Evolutionary conservation across 805 yeast species (phyloP).

Genomic region (Kodamaea jinghongensis): DNA sequence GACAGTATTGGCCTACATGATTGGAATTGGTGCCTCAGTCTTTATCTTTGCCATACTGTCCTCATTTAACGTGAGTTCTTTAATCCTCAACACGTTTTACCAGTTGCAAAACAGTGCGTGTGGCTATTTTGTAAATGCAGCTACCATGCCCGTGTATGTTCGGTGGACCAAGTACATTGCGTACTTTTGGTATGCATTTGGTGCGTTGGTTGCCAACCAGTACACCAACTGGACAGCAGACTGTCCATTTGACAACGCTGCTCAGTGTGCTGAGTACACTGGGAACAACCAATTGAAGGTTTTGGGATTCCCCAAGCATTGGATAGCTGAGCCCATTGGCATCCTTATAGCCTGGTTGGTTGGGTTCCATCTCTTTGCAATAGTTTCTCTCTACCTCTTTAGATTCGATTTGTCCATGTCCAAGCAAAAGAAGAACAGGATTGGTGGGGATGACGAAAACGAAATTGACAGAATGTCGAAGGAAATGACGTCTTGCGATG

Average conservation of each 20-base stretch:
- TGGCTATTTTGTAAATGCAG: slow-evolving; percentile 76
- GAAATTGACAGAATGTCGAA: slow-evolving; percentile 1
- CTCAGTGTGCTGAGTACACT: slow-evolving; percentile 41
- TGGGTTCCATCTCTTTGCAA: slow-evolving; percentile 51
- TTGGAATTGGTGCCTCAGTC: slow-evolving; percentile 20
- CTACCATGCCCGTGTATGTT: slow-evolving; percentile 77
- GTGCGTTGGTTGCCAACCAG: slow-evolving; percentile 62
- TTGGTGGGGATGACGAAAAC: slow-evolving; percentile 26
- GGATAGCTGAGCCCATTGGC: slow-evolving; percentile 66
- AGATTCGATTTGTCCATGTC: slow-evolving; percentile 56
- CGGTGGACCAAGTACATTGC: slow-evolving; percentile 80
- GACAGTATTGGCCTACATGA: slow-evolving; percentile 16
- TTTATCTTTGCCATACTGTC: slow-evolving; percentile 46
- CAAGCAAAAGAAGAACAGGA: slow-evolving; percentile 30
- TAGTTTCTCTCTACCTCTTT: slow-evolving; percentile 44
- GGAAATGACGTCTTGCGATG: slow-evolving; percentile 1
- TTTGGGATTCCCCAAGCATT: slow-evolving; percentile 60
- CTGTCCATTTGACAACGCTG: slow-evolving; percentile 43
- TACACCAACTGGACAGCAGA: slow-evolving; percentile 61
- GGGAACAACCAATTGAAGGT: slow-evolving; percentile 53
- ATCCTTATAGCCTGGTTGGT: slow-evolving; percentile 57
- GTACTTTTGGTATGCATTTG: slow-evolving; percentile 76
- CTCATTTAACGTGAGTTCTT: slow-evolving; percentile 59
- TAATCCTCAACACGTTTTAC: slow-evolving; percentile 60
- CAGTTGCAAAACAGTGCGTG: slow-evolving; percentile 75